Evolutionary conservation across 2,329 filamentous ascomycete genomes (phyloP), one percentile per base, ranked within the genome.

Genomic region (Hypoxylon sp.): DNA sequence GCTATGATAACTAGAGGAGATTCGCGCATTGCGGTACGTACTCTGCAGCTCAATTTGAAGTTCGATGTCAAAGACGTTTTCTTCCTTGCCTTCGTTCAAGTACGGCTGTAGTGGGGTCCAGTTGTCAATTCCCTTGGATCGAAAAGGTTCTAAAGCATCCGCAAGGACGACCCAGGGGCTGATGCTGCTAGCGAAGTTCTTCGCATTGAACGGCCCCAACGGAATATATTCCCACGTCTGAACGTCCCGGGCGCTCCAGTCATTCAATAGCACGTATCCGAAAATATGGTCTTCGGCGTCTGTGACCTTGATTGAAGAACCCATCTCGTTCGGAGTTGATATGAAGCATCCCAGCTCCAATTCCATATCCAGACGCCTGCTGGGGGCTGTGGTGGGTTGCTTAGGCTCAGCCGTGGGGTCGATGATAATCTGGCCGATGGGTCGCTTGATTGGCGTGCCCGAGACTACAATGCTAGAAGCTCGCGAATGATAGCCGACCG

Each of bases 141-240:
- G 71, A 58, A 80, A 81, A 12, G 79, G 89, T 75, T 91, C 91
- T 30, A 96, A 80, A 0, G 92, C 92, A 74, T 94, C 91, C 30
- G 89, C 84, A 11, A 93, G 81, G 3, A 96, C 90, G 1, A 96
- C 87, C 92, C 92, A 96, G 0, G 91, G 86, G 64, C 88, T 91
- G 70, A 96, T 90, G 0, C 86, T 91, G 0, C 91, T 92, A 2
- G 85, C 90, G 73, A 96, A 95, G 77, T 94, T 95, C 84, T 96
- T 96, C 22, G 88, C 84, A 66, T 92, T 93, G 80, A 96, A 95
- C 0, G 92, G 92, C 0, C 93, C 93, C 6, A 95, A 80, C 0
- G 93, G 93, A 7, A 94, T 85, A 70, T 94, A 94, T 78, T 96
- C 93, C 91, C 91, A 96, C 0, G 86, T 85, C 75, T 96, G 93